Evolutionary conservation across 257 asterid genomes (phyloP), one percentile per base, ranked within the genome.

Genomic region (Jaltomata sinuosa): DNA sequence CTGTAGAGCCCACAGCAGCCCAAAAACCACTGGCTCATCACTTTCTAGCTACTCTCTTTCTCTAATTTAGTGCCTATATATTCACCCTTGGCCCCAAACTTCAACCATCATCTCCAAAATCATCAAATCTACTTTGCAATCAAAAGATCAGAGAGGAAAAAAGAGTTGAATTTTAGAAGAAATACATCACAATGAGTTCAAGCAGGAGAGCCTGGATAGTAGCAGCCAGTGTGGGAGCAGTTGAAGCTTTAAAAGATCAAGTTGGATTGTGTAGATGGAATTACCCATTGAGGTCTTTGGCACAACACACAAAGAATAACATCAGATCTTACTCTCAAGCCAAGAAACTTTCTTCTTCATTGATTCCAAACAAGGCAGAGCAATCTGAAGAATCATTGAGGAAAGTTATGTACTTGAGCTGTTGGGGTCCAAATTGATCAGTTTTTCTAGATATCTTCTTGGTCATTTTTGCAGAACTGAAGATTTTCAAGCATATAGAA

Each of bases 361-460:
- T 72, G 11, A 14, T 52, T 49, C 31, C 84, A 14, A 42, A 82
- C 1, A 81, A 84, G 16, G 19, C 49, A 19, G 45, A 57, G 38
- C 57, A 64, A 27, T 82, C 87, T 10, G 90, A 87, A 55, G 90
- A 87, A 5, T 83, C 90, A 1, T 79, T 87, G 3, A 85, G 87
- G 52, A 87, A 83, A 77, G 87, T 87, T 34, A 84, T 87, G 87
- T 82, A 64, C 77, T 85, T 85, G 86, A 87, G 89, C 79, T 85
- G 89, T 29, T 87, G 89, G 89, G 89, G 89, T 78, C 88, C 88
- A 11, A 77, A 69, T 69, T 69, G 10, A 85, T 64, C 55, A 27
- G 57, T 52, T 16, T 5, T 29, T 12, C 25, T 38, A 38, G 6
- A 29, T 18, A 25, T 0, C 34, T 27, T 61, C 22, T 15, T 12